Evolutionary conservation across 169 alveolate genomes (phyloP), one percentile per base, ranked within the genome.

Genomic region (Toxoplasma gondii): DNA sequence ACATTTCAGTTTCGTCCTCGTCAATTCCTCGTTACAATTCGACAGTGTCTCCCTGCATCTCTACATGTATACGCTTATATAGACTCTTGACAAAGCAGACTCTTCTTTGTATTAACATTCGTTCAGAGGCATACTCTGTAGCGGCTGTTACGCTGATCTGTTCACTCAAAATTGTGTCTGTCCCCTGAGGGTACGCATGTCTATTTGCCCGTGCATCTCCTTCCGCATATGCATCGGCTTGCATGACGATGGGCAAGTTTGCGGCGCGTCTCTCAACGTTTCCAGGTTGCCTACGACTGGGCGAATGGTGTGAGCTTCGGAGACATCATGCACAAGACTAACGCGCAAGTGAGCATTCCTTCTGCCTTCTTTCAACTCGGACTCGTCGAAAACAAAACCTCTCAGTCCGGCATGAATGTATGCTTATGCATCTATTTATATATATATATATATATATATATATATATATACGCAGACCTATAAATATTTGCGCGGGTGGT

Each of bases 231-330:
- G 58, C 36, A 29, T 69, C 9, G 5, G 81, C 19, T 69, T 29
- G 24, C 19, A 17, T 69, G 24, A 10, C 12, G n/a, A n/a, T n/a
- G n/a, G n/a, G n/a, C n/a, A n/a, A n/a, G n/a, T n/a, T n/a, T n/a
- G n/a, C n/a, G n/a, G n/a, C n/a, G n/a, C n/a, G n/a, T n/a, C n/a
- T n/a, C n/a, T n/a, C n/a, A n/a, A n/a, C n/a, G n/a, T n/a, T n/a
- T 29, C n/a, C 93, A 80, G 94, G 92, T 91, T 7, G 96, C 94
- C 36, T 94, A 90, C 58, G 91, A 88, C 41, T 94, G 96, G 96
- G 96, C 96, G 29, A 70, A 70, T 39, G 96, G 96, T 22, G 87
- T 43, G 43, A 41, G 94, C 19, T 94, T 94, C 70, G 93, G 74
- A 38, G 80, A 45, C 43, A 83, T 94, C 91, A 91, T 94, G 94